Base-by-base conservation (phyloP, 192 early-diverging fungal species). In the Backusella macrospora region DNA sequence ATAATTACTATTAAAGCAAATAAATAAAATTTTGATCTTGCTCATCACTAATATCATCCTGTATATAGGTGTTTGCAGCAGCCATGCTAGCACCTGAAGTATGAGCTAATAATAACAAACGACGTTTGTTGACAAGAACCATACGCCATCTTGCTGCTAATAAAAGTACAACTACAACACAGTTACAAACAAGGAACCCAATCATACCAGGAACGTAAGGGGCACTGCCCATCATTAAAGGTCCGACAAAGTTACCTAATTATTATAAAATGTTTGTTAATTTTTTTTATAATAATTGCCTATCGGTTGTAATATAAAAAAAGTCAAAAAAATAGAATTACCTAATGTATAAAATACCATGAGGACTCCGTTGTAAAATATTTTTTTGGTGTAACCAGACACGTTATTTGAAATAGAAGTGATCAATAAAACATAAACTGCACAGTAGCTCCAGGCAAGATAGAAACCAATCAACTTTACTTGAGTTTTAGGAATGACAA, bases 301-400 rank as follows among this genome's bases (percentile, higher is more conserved):
- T 34, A 34, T 34, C 29, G 29, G 2, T 34, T 34, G 29, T 34
- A 34, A 34, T 34, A 34, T 34, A 34, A 34, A 34, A 34, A 59
- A 59, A 59, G 42, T 59, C 2, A 1, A 2, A 34, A 55, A n/a
- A 59, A 59, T 59, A 0, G 21, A 73, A 45, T 52, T 73, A 46
- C 76, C 71, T 63, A 73, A 40, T 13, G 75, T 76, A 44, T 76
- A 76, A 21, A 71, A 59, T 4, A 75, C 62, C 23, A 75, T 29
- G 45, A 67, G 52, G 18, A 52, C 37, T 44, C 67, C 67, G 29
- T 69, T 46, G 38, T 62, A 64, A 40, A 65, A 73, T n/a, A 73
- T 69, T 52, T 77, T 77, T 42, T 77, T 77, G 40, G 76, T 77
- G 44, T 77, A 77, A 44, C 76, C 76, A 12, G 65, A 67, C 29